Evolutionary conservation across 2,329 filamentous ascomycete species (phyloP), one percentile per base, ranked within the genome.

Genomic region (Botrytis galanthina): DNA sequence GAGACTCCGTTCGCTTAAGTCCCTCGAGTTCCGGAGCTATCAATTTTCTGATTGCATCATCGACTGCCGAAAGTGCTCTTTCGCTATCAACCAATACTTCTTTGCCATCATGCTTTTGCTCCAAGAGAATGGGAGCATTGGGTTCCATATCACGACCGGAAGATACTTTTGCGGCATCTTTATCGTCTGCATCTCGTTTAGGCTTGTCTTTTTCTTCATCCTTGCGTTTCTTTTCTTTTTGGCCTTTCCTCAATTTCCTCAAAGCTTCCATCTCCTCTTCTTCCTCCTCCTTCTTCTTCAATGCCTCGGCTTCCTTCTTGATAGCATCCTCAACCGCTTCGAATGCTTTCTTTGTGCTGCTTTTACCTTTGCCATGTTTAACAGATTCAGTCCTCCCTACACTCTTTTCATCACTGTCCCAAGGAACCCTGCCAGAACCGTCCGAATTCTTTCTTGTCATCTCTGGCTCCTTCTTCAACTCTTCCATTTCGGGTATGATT

Each of bases 311-410:
- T 68, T 72, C 70, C 51, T 72, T 72, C 32, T 72, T 72, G 29
- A 72, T 67, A 18, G 70, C 70, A 72, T 72, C 70, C 48, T 72
- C 70, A 35, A 72, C 70, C 29, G 70, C 70, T 68, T 72, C 70
- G 20, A 72, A 72, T 10, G 70, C 70, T 59, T 72, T 72, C 39
- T 72, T 72, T 18, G 70, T 72, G 39, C 70, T 72, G 35, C 70
- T 72, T 46, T 72, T 72, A 3, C 61, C 61, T 72, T 72, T 72
- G 22, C 70, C 51, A 46, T 72, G 70, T 35, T 68, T 72, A 8
- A 72, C 62, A 2, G 70, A 72, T 14, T 67, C 70, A 6, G 61
- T 54, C 32, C 61, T 72, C 7, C 61, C 63, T 35, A 48, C 70
- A 60, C 70, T 72, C 62, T 72, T 72, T 46, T 72, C 70, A 12